These are phyloP conservation scores for Scleromitrula shiraiana DNA, from an alignment of 2,329 filamentous ascomycete genomes.

Conservation along the genomic window DNA sequence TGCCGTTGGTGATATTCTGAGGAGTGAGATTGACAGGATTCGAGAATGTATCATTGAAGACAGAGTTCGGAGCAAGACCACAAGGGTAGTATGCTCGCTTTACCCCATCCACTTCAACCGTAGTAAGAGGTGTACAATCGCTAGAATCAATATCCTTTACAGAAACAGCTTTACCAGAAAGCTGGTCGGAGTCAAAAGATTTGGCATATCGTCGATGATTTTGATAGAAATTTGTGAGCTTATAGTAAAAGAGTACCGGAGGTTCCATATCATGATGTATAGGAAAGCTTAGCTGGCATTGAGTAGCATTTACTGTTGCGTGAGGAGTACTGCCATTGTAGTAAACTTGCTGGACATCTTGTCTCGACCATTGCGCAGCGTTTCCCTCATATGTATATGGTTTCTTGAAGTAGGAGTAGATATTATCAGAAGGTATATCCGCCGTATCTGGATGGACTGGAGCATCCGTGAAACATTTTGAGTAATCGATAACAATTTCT, in stretches of 20 bases:
- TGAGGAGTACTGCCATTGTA: slow-evolving; percentile 20
- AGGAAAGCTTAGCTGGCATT: slow-evolving; percentile 68
- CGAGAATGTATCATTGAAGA: slow-evolving; percentile 89
- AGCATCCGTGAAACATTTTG: slow-evolving; percentile 58
- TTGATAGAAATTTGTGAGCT: slow-evolving; percentile 96
- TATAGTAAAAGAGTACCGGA: slow-evolving; percentile 89
- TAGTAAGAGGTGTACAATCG: slow-evolving; percentile 66
- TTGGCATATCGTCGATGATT: slow-evolving; percentile 96
- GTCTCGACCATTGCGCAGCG: slow-evolving; percentile 17
- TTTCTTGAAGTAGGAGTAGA: slow-evolving; percentile 50
- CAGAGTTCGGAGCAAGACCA: slow-evolving; percentile 89
- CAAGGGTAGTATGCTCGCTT: slow-evolving; percentile 82
- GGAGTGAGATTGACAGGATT: slow-evolving; percentile 55
- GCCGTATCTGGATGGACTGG: slow-evolving; percentile 31
- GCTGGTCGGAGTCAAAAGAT: slow-evolving; percentile 74
- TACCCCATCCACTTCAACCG: slow-evolving; percentile 38
- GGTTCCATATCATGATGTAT: slow-evolving; percentile 72
- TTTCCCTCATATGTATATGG: slow-evolving; percentile 27
- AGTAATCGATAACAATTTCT: slow-evolving; percentile 88
- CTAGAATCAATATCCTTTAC: slow-evolving; percentile 55
- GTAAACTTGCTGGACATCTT: slow-evolving; percentile 35
- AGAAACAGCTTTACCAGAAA: slow-evolving; percentile 62
- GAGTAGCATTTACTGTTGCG: slow-evolving; percentile 32
- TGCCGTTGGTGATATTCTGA: slow-evolving; percentile 30
- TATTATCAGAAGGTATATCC: not conserved